Evolutionary conservation across 2,329 filamentous ascomycete genomes (phyloP).

Genomic region (Fusarium longipes): DNA sequence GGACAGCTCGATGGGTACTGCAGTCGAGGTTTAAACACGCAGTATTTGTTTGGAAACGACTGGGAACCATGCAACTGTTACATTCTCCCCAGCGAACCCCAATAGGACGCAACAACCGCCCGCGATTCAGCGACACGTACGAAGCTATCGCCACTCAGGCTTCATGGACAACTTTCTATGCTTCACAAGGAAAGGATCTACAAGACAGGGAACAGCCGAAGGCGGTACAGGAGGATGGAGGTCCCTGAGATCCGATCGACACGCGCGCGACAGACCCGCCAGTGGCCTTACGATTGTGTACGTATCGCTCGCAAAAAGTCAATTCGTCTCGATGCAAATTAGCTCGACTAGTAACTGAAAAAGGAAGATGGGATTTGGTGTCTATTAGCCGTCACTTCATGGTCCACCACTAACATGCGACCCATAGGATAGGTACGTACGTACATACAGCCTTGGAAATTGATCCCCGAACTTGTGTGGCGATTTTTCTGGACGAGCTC

Average conservation of each 20-base stretch:
- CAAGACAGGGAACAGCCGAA: constrained; percentile 41
- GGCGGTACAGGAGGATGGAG: constrained; percentile 42
- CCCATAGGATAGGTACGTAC: constrained; percentile 11
- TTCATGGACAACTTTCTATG: constrained; percentile 14
- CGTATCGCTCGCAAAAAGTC: constrained; percentile 33
- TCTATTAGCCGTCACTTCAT: neutral
- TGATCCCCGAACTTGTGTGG: constrained; percentile 29
- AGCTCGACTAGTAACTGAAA: constrained; percentile 3
- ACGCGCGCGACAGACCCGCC: constrained; percentile 41
- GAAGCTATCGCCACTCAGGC: constrained; percentile 41
- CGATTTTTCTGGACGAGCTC: constrained; percentile 21
- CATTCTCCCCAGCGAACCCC: neutral
- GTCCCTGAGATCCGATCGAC: constrained; percentile 49
- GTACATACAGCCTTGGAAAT: neutral
- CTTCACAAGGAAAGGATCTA: constrained; percentile 36
- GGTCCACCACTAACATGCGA: constrained; percentile 1
- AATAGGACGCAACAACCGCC: constrained; percentile 23
- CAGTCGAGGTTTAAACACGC: neutral
- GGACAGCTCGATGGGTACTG: neutral
- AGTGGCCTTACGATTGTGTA: constrained; percentile 21
- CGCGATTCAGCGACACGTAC: constrained; percentile 26
- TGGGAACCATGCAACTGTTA: neutral
- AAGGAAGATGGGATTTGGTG: neutral
- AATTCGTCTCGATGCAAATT: constrained; percentile 32
- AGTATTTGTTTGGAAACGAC: neutral